phyloP scores from a whole-genome alignment of 768 basidiomycete species.

The Suillus discolor region DNA sequence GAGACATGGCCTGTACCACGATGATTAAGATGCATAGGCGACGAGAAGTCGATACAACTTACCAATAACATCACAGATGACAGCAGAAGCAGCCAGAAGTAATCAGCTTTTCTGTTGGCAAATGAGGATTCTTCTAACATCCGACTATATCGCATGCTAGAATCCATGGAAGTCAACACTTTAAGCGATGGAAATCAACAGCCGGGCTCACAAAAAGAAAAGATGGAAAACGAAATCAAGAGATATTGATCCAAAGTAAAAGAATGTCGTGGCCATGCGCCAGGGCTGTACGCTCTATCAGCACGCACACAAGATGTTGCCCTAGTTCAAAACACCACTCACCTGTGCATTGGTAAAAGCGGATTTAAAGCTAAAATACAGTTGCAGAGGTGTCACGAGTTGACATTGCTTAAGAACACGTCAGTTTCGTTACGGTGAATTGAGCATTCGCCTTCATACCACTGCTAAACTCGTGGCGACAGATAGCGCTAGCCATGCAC shows the following conservation, averaged over 20 bases:
- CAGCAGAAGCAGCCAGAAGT: conserved; percentile 90
- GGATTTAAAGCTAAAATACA: conserved; percentile 90
- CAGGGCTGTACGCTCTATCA: conserved; percentile 59
- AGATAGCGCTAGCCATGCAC: conserved; percentile 81
- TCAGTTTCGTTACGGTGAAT: conserved; percentile 10
- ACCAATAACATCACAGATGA: conserved; percentile 88
- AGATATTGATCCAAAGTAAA: conserved; percentile 93
- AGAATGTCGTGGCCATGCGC: conserved; percentile 89
- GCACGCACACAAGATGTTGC: conserved; percentile 9
- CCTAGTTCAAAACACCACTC: conserved; percentile 21
- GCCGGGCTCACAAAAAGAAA: conserved; percentile 88
- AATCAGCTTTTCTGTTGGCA: conserved; percentile 88
- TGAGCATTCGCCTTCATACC: conserved; percentile 50
- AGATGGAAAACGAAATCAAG: conserved; percentile 96
- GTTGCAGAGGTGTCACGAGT: conserved; percentile 84
- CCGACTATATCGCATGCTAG: conserved; percentile 93
- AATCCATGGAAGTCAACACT: not conserved
- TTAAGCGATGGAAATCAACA: not conserved
- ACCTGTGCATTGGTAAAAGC: conserved; percentile 84
- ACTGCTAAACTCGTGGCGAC: conserved; percentile 84
- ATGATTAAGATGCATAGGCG: conserved; percentile 6
- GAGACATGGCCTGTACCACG: conserved; percentile 65
- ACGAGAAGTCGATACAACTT: conserved; percentile 23
- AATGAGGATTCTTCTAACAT: conserved; percentile 98
- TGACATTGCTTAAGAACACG: conserved; percentile 76